phyloP scores from a whole-genome alignment of 2,329 filamentous ascomycete species.

The Pseudopithomyces maydicus region DNA sequence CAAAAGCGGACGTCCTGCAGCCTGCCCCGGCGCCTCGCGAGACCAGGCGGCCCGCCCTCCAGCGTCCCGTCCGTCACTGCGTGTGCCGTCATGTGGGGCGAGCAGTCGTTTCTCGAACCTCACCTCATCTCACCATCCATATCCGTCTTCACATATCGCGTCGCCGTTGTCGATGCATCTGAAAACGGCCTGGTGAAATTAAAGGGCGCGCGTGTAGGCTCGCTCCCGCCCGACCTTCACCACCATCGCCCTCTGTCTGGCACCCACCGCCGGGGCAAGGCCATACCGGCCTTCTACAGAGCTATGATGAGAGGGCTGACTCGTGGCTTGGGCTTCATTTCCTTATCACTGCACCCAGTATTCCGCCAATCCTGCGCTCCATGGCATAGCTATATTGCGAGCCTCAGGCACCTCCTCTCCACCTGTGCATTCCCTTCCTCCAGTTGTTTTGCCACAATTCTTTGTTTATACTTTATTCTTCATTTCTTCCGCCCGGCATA shows the following conservation, averaged over 20 bases:
- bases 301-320: slow-evolving; percentile 38
- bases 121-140: slow-evolving; percentile 37
- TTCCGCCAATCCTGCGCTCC: slow-evolving; percentile 16
- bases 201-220: slow-evolving; percentile 33
- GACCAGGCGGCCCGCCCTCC: slow-evolving; percentile 22
- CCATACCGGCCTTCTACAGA: slow-evolving; percentile 23
- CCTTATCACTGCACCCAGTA: slow-evolving; percentile 27
- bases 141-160: slow-evolving; percentile 20
- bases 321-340: slow-evolving; percentile 42
- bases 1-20: slow-evolving; percentile 20
- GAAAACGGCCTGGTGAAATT: slow-evolving; percentile 32
- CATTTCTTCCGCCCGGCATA: slow-evolving; percentile 22
- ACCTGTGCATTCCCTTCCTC: slow-evolving; percentile 10
- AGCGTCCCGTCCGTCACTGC: slow-evolving; percentile 24
- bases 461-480: slow-evolving; percentile 8
- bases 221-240: slow-evolving; percentile 17
- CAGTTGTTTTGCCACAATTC: slow-evolving; percentile 23
- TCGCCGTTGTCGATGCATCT: slow-evolving; percentile 15
- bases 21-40: slow-evolving; percentile 29
- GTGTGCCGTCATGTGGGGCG: slow-evolving; percentile 27
- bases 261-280: slow-evolving; percentile 19
- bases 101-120: slow-evolving; percentile 25
- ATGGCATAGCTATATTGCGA: slow-evolving; percentile 22
- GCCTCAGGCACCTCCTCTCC: slow-evolving; percentile 10
- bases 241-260: slow-evolving; percentile 12